A percentile compares a stretch with the other conserved stretches of the same genome.
Evolutionary conservation across 257 asterid species (phyloP).

Genomic region (Solanum dulcamara): DNA sequence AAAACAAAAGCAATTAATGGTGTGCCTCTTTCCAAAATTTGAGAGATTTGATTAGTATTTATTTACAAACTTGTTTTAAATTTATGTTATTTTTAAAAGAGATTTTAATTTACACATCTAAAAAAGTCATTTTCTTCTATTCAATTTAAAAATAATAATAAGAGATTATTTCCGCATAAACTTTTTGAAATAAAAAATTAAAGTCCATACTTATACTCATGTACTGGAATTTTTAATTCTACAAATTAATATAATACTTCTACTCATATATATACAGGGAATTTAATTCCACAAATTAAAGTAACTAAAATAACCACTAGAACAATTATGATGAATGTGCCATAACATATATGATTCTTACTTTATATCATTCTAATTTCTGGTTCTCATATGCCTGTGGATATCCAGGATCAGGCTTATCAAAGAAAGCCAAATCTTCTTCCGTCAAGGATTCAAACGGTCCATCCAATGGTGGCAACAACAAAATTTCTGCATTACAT

Average conservation of each 20-base stretch:
- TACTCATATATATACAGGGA: neutral
- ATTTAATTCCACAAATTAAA: neutral
- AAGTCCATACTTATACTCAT: neutral
- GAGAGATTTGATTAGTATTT: neutral
- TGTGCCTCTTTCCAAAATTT: neutral
- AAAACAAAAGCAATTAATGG: neutral
- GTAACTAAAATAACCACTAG: neutral
- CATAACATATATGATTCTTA: neutral
- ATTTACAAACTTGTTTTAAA: neutral
- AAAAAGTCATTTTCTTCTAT: neutral
- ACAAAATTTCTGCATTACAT: neutral
- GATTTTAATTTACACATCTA: neutral
- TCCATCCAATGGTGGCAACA: neutral
- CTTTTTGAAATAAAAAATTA: neutral
- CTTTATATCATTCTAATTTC: neutral
- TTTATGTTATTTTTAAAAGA: neutral
- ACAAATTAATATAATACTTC: too few relatives aligned
- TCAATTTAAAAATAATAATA: neutral
- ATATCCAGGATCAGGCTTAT: neutral
- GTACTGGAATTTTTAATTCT: too few relatives aligned
- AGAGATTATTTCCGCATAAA: neutral
- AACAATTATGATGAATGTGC: neutral
- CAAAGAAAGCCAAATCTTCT: neutral
- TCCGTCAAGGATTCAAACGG: neutral
- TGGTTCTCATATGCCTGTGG: neutral